These are phyloP conservation scores for Xerocomus nothofagi DNA, from an alignment of 1,284 basidiomycete genomes.

Conservation along the genomic window DNA sequence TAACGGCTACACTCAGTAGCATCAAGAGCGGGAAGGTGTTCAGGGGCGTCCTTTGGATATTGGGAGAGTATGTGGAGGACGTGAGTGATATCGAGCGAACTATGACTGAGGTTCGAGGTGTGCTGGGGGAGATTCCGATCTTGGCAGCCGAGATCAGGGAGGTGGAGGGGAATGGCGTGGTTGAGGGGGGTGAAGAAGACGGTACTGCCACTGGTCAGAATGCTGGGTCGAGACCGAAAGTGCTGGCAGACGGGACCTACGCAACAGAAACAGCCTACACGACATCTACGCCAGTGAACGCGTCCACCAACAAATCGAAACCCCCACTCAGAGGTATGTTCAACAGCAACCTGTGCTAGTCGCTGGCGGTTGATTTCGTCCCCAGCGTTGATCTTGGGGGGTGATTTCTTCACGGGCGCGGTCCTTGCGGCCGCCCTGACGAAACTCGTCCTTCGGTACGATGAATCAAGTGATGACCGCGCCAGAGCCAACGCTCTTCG, in stretches of 20 bases:
- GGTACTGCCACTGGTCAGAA: constrained; percentile 40
- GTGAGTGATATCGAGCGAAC: constrained; percentile 67
- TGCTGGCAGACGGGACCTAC: constrained; percentile 96
- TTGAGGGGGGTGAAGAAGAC: constrained; percentile 42
- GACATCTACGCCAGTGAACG: constrained; percentile 60
- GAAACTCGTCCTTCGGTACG: constrained; percentile 88
- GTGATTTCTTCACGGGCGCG: constrained; percentile 96
- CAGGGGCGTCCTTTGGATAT: constrained; percentile 96
- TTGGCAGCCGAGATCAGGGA: constrained; percentile 87
- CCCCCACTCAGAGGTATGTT: constrained; percentile 79
- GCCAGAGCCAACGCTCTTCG: constrained; percentile 71
- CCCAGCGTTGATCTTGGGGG: constrained; percentile 83
- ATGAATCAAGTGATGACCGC: constrained; percentile 59
- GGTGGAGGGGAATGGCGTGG: constrained; percentile 51
- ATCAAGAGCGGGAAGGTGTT: constrained; percentile 99
- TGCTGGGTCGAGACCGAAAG: constrained; percentile 51
- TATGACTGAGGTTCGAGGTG: constrained; percentile 83
- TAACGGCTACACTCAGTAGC: constrained; percentile 81
- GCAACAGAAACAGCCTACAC: constrained; percentile 95
- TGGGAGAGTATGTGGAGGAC: constrained; percentile 89
- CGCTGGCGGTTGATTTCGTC: background rate
- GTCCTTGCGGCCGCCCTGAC: constrained; percentile 89
- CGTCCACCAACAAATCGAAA: constrained; percentile 87
- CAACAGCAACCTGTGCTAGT: background rate
- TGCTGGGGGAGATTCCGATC: constrained; percentile 95